Evolutionary conservation across 1,284 basidiomycete species (phyloP).

Genomic region (Tilletiaria anomala): DNA sequence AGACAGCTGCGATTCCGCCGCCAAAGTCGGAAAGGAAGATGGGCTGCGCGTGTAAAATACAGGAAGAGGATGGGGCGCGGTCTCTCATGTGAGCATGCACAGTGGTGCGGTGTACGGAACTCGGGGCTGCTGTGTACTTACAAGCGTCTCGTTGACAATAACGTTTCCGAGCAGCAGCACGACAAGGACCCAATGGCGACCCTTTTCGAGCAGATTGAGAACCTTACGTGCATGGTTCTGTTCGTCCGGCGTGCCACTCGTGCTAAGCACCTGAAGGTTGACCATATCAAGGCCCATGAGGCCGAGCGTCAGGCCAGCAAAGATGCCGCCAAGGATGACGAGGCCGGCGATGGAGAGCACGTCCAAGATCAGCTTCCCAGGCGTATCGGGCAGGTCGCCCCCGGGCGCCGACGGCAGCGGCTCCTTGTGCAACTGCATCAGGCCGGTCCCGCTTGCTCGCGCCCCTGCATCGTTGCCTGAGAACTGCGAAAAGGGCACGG

Average conservation of each 20-base stretch:
- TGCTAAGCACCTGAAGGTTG: constrained; percentile 68
- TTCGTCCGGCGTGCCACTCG: constrained; percentile 57
- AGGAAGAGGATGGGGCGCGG: too few relatives aligned
- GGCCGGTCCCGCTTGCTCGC: too few relatives aligned
- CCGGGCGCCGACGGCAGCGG: too few relatives aligned
- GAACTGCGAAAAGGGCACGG: neutral
- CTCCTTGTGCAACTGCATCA: too few relatives aligned
- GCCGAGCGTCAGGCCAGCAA: constrained; percentile 60
- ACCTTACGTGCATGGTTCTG: constrained; percentile 42
- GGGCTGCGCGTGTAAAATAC: too few relatives aligned
- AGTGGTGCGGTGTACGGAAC: too few relatives aligned
- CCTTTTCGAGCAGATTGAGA: constrained; percentile 55
- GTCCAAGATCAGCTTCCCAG: constrained; percentile 19
- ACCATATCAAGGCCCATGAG: constrained; percentile 90
- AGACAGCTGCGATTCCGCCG: constrained; percentile 30
- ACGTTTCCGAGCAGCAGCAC: constrained; percentile 76
- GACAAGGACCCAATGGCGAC: constrained; percentile 78
- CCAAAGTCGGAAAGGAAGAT: constrained; percentile 36
- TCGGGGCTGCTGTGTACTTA: too few relatives aligned
- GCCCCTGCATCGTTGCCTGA: neutral
- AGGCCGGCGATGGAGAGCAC: constrained; percentile 24
- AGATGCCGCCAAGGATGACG: constrained; percentile 41
- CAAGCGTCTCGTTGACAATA: too few relatives aligned
- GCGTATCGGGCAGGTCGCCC: constrained; percentile 8
- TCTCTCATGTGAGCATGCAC: too few relatives aligned